phyloP scores from a whole-genome alignment of 148 eudicot species.

The Vaccinium macrocarpon region DNA sequence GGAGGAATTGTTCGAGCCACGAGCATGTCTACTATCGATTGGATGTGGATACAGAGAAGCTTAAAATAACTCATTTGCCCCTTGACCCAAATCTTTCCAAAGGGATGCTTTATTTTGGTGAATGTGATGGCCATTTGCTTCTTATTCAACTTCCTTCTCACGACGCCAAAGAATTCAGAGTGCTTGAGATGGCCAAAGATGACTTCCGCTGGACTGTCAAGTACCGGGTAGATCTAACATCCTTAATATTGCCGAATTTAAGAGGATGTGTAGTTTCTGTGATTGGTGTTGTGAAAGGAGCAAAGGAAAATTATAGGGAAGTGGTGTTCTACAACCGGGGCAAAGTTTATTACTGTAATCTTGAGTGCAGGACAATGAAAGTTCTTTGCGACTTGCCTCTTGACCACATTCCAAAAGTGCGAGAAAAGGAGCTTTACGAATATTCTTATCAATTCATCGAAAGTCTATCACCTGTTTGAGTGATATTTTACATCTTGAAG shows the following conservation, averaged over 20 bases:
- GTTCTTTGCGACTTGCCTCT: background rate
- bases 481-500: background rate
- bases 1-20: too few relatives aligned
- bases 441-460: background rate
- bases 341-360: background rate
- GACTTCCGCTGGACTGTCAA: background rate
- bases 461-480: background rate
- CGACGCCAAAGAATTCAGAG: background rate
- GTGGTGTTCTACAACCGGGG: background rate
- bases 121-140: background rate
- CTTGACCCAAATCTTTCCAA: background rate
- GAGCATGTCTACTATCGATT: too few relatives aligned
- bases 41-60: background rate
- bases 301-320: background rate
- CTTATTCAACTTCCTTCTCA: background rate
- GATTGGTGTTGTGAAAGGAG: background rate
- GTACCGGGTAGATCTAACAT: background rate
- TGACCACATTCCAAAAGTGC: background rate
- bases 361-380: background rate
- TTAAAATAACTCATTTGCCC: background rate
- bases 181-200: background rate
- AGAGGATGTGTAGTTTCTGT: background rate
- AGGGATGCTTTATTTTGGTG: background rate
- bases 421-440: background rate
- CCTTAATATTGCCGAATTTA: background rate